Base-by-base conservation (phyloP, 2,329 filamentous ascomycete species). In the Xylaria sp. region DNA sequence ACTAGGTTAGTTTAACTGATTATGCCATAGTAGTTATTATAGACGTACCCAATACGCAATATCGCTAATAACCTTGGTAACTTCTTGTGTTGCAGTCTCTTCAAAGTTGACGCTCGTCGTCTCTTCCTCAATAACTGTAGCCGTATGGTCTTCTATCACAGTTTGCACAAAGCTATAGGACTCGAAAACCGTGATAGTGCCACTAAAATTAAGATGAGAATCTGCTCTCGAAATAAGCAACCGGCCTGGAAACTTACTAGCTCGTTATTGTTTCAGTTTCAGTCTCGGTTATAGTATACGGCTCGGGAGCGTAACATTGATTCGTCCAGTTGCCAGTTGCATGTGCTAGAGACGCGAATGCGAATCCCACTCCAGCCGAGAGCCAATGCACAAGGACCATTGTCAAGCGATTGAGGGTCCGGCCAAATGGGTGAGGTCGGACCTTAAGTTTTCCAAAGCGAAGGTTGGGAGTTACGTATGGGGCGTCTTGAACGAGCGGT, bases 331-430 rank as follows among this genome's bases (percentile, higher is more conserved):
- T 79, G 15, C n/a, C 32, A 50, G 66, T 60, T 67, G 68, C 46
- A 55, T 52, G 69, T 23, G 65, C 70, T 9, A 74, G 30, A 34
- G 66, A 72, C 55, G 71, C 71, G 18, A 75, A 45, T 30, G 69
- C 71, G 34, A 76, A 52, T 64, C 69, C 72, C 61, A 68, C 69
- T 48, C 75, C 66, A 60, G 67, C 72, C 63, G 67, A 72, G 13
- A 77, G 50, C 32, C 61, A 66, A 32, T 57, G 68, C 50, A 60
- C 41, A 34, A 63, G 63, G 56, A 76, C 71, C 76, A 78, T 78
- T 52, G 46, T 68, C 67, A 67, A 61, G 45, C 45, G 66, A 60
- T 28, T 60, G 45, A 23, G 50, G 25, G 48, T 34, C 58, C 30
- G 13, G n/a, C 28, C 18, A 20, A 60, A 56, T 12, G 41, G 43